Evolutionary conservation across 2,329 filamentous ascomycete genomes (phyloP), one percentile per base, ranked within the genome.

Genomic region (Zymoseptoria crescenta): DNA sequence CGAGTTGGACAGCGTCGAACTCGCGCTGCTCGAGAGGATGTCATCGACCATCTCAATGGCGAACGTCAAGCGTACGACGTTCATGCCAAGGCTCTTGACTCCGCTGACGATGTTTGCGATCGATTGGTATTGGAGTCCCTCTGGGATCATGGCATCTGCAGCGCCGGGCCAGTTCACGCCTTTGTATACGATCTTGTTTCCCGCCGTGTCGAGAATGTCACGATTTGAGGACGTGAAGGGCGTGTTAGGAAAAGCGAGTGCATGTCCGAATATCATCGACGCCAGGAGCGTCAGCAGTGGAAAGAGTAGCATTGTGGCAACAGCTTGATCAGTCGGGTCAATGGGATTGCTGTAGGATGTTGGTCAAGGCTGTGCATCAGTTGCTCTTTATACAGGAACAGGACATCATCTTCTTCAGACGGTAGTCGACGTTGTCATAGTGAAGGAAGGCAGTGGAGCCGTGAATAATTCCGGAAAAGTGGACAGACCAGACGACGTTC

Each of bases 111-210:
- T 80, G 8, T 71, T 73, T 35, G 76, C 73, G 56, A 86, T 76
- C 0, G 83, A 85, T 41, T 80, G 79, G 70, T 85, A 85, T 67
- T 85, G 83, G 2, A 87, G 75, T 2, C 84, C 84, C 63, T 87
- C 84, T 0, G 83, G 84, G 0, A 87, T 76, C 83, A 87, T 86
- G 19, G 80, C 77, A 50, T 85, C 83, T 51, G 77, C 79, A 19
- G 24, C 24, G 8, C 83, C 84, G 0, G 48, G 45, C 83, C 84
- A 0, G 64, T 87, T 87, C 8, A 78, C 77, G 0, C 83, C 83
- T 2, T 80, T 82, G 57, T 81, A 75, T 27, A 72, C 65, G 61
- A 77, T 73, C 2, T 72, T 64, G 41, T 72, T 59, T 45, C 71
- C 70, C 53, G 69, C 69, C 16, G 60, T 67, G 54, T 74, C 69